Evolutionary conservation across 805 yeast genomes (phyloP).

Genomic region (Scheffersomyces coipomensis): DNA sequence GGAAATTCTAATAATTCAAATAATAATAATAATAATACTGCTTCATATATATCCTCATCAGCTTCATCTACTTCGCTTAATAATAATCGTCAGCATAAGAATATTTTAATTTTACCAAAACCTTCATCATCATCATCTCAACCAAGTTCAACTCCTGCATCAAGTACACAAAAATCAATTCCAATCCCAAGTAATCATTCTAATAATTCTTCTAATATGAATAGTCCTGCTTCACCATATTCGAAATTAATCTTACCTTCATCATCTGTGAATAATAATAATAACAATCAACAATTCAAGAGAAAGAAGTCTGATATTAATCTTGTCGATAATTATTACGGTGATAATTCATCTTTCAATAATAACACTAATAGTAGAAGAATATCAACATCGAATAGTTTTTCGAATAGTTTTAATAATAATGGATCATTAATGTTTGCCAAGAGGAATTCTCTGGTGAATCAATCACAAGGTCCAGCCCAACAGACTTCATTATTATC

Average conservation of each 20-base stretch:
- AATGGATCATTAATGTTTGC: background rate
- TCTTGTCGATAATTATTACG: conserved; percentile 9
- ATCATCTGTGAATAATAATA: conserved; percentile 5
- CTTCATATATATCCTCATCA: background rate
- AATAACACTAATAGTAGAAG: conserved; percentile 10
- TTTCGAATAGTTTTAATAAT: background rate
- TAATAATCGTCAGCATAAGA: conserved; percentile 30
- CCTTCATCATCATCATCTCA: conserved; percentile 22
- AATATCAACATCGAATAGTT: conserved; percentile 6
- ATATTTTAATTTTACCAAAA: conserved; percentile 41
- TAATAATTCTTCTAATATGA: background rate
- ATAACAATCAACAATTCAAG: conserved; percentile 34
- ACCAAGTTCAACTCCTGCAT: conserved; percentile 11
- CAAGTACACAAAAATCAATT: conserved; percentile 19
- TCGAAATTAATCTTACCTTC: conserved; percentile 8
- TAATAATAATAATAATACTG: background rate
- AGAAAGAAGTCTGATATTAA: conserved; percentile 40
- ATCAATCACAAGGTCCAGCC: background rate
- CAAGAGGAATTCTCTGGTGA: background rate
- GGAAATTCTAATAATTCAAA: too few species aligned
- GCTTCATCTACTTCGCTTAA: background rate
- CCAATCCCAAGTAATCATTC: conserved; percentile 24
- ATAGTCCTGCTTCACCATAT: conserved; percentile 20
- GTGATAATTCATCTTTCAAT: background rate
- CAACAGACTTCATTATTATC: background rate